A percentile compares a stretch with the other conserved stretches of the same genome.
Conservation (phyloP, 257 asterid species). For the Leonotis leonurus region DNA sequence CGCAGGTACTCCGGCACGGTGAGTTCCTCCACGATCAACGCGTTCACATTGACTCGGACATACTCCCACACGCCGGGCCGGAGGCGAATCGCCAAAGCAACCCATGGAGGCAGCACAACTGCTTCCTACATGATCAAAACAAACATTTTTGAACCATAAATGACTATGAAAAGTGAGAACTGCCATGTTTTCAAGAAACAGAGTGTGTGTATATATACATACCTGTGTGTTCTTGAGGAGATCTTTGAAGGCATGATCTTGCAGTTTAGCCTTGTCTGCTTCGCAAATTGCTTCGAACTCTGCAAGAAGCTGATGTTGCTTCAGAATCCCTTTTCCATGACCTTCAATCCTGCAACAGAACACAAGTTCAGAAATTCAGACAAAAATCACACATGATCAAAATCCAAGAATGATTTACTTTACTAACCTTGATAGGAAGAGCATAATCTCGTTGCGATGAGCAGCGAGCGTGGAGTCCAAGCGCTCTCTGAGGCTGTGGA, state of each 20-base stretch:
- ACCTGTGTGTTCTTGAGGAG: constrained; percentile 79
- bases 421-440: constrained; percentile 52
- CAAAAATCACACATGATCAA: neutral
- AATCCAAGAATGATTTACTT: neutral
- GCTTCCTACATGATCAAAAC: constrained; percentile 51
- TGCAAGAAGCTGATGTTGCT: constrained; percentile 73
- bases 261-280: constrained; percentile 41
- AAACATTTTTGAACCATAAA: neutral
- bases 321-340: constrained; percentile 85
- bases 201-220: neutral
- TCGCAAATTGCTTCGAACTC: constrained; percentile 60
- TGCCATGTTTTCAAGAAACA: too few species aligned
- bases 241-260: constrained; percentile 71
- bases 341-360: constrained; percentile 49
- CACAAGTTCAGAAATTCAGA: neutral
- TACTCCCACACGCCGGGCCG: constrained; percentile 97
- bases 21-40: constrained; percentile 66
- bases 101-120: constrained; percentile 85
- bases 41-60: constrained; percentile 63
- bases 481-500: constrained; percentile 91
- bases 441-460: constrained; percentile 65
- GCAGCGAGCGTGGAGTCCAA: constrained; percentile 78
- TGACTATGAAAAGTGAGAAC: too few species aligned
- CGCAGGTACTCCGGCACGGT: constrained; percentile 76
- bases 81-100: constrained; percentile 87